Evolutionary conservation across 345 rosid genomes (phyloP), one percentile per base, ranked within the genome.

Genomic region (Aurinia saxatilis): DNA sequence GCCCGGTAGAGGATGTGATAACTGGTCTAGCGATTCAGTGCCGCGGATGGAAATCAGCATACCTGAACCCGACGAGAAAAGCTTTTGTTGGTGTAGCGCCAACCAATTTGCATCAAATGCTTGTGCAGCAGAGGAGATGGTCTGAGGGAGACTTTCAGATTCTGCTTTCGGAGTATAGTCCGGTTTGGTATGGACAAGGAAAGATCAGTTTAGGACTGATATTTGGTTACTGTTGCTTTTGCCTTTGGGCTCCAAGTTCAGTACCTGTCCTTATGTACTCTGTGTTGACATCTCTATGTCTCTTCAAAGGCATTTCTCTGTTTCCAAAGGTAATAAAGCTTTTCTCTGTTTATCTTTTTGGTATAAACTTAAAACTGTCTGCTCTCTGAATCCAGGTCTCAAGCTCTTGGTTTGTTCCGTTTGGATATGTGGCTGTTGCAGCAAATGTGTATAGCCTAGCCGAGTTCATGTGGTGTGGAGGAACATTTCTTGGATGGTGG

Each of bases 71-170:
- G n/a, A n/a, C n/a, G n/a, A n/a, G n/a, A n/a, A n/a, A n/a, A n/a
- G n/a, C n/a, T n/a, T n/a, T n/a, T n/a, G n/a, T n/a, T n/a, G n/a
- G n/a, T n/a, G n/a, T n/a, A n/a, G n/a, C n/a, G n/a, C n/a, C n/a
- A n/a, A n/a, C n/a, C n/a, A n/a, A n/a, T n/a, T n/a, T n/a, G n/a
- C 70, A 69, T 48, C 84, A 91, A 76, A 60, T 71, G 7, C 80
- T 91, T 7, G 72, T 84, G 66, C 95, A 88, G 67, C 88, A 83
- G 27, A 79, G 79, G 75, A 78, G 98, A 72, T 91, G 96, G 96
- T 63, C 96, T 0, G 89, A 79, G 54, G 98, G 98, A 15, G 75
- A 84, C 34, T 60, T 91, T 41, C 90, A 86, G 73, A 77, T 91
- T 51, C 36, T 86, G 13, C 57, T 84, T 1, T 84, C 92, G 1